Evolutionary conservation across 805 yeast genomes (phyloP).

Genomic region (Candida patagonica): DNA sequence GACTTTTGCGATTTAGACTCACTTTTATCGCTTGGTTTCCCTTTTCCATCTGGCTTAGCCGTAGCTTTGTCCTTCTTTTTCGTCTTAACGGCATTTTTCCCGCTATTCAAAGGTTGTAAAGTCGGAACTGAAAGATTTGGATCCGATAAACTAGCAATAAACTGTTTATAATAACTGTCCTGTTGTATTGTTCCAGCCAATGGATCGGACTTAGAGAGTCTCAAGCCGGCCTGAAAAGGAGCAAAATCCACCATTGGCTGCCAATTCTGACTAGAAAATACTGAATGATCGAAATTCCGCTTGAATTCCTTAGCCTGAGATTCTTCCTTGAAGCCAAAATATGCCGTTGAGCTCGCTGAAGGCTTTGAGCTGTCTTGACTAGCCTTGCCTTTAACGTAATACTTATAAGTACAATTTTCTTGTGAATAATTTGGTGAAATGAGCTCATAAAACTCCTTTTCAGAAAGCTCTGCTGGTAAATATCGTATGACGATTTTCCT

Average conservation of each 20-base stretch:
- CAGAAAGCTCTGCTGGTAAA: conserved; percentile 30
- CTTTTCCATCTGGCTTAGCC: neutral
- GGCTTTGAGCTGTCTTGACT: conserved; percentile 24
- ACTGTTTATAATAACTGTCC: neutral
- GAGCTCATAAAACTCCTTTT: conserved; percentile 25
- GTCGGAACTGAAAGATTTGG: neutral
- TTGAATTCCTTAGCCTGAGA: conserved; percentile 28
- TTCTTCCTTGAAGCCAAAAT: conserved; percentile 30
- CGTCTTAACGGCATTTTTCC: neutral
- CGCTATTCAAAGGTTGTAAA: neutral
- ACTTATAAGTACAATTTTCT: conserved; percentile 14
- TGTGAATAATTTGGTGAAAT: conserved; percentile 19
- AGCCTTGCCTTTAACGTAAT: conserved; percentile 25
- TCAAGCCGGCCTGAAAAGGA: conserved; percentile 16
- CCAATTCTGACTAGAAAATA: conserved; percentile 10
- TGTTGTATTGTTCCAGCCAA: neutral
- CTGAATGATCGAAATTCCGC: conserved; percentile 21
- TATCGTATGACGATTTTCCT: conserved; percentile 31
- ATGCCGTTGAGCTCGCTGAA: conserved; percentile 37
- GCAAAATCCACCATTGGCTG: conserved; percentile 19
- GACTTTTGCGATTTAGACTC: neutral
- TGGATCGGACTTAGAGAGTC: conserved; percentile 6
- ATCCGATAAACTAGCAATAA: conserved; percentile 1
- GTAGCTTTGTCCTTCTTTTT: neutral
- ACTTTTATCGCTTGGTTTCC: neutral